Evolutionary conservation across 257 asterid genomes (phyloP).

Genomic region (Osmanthus fragrans): DNA sequence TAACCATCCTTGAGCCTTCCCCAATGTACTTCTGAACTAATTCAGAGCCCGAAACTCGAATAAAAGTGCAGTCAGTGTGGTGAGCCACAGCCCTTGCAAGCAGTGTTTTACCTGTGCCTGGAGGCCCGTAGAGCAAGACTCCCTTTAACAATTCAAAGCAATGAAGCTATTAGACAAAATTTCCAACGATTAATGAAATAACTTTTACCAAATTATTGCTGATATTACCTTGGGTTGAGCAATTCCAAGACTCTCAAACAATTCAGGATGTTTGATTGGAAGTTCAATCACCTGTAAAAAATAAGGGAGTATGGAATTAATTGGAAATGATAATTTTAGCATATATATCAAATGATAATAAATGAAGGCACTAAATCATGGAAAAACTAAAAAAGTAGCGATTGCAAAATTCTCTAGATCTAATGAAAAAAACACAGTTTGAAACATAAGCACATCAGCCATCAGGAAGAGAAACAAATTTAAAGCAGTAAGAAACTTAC

Average conservation of each 20-base stretch:
- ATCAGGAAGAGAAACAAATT: neutral
- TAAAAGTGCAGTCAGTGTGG: constrained; percentile 75
- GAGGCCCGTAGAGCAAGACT: constrained; percentile 75
- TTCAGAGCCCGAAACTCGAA: constrained; percentile 72
- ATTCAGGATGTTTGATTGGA: constrained; percentile 74
- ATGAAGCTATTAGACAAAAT: constrained; percentile 9
- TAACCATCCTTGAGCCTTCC: constrained; percentile 79
- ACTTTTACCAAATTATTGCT: constrained; percentile 1
- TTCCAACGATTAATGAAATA: constrained; percentile 1
- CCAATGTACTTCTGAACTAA: constrained; percentile 79
- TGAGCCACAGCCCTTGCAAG: constrained; percentile 80
- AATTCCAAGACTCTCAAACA: constrained; percentile 79
- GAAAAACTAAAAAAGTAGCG: neutral
- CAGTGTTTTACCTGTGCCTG: constrained; percentile 75
- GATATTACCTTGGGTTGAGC: constrained; percentile 69
- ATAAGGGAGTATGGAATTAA: constrained; percentile 11
- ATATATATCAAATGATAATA: neutral
- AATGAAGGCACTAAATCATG: neutral
- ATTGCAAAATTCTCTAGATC: neutral
- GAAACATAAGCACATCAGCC: neutral
- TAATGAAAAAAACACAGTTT: neutral
- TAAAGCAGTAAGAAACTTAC: neutral
- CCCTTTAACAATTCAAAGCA: constrained; percentile 41
- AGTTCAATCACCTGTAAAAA: constrained; percentile 63
- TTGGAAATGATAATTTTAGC: neutral